Percentiles rank a stretch among this genome's conserved stretches.
Evolutionary conservation across 441 rosid genomes (phyloP).

Genomic region (Populus trichocarpa): DNA sequence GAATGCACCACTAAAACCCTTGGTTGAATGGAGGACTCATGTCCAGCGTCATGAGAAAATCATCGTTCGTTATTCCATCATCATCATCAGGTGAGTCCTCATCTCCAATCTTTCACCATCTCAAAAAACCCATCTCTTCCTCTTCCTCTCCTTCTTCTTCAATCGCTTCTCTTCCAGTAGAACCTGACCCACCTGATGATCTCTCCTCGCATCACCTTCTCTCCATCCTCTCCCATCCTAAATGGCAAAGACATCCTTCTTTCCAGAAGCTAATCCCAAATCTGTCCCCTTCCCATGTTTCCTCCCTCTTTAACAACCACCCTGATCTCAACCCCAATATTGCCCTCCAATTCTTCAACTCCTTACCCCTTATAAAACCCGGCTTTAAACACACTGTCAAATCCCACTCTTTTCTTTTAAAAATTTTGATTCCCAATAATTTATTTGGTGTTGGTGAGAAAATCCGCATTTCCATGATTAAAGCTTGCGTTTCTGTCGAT

Average conservation of each 20-base stretch:
- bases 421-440: slow-evolving; percentile 38
- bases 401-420: slow-evolving; percentile 49
- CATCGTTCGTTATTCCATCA: slow-evolving; percentile 8
- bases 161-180: slow-evolving; percentile 22
- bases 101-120: background rate
- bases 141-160: slow-evolving; percentile 28
- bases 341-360: slow-evolving; percentile 58
- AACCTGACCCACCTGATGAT: slow-evolving; percentile 32
- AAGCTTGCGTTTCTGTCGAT: slow-evolving; percentile 34
- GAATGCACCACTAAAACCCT: background rate
- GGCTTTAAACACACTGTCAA: slow-evolving; percentile 51
- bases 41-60: slow-evolving; percentile 13
- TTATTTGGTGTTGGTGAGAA: slow-evolving; percentile 42
- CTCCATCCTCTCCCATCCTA: slow-evolving; percentile 48
- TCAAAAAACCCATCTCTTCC: slow-evolving; percentile 23
- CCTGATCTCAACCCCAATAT: slow-evolving; percentile 51
- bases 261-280: slow-evolving; percentile 36
- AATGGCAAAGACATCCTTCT: slow-evolving; percentile 53
- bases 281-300: slow-evolving; percentile 48
- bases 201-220: slow-evolving; percentile 35
- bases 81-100: slow-evolving; percentile 10
- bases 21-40: slow-evolving; percentile 12
- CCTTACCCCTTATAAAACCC: slow-evolving; percentile 39
- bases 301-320: slow-evolving; percentile 34
- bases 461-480: slow-evolving; percentile 53